Evolutionary conservation across 768 basidiomycete genomes (phyloP), one percentile per base, ranked within the genome.

Genomic region (Mycena polygramma): DNA sequence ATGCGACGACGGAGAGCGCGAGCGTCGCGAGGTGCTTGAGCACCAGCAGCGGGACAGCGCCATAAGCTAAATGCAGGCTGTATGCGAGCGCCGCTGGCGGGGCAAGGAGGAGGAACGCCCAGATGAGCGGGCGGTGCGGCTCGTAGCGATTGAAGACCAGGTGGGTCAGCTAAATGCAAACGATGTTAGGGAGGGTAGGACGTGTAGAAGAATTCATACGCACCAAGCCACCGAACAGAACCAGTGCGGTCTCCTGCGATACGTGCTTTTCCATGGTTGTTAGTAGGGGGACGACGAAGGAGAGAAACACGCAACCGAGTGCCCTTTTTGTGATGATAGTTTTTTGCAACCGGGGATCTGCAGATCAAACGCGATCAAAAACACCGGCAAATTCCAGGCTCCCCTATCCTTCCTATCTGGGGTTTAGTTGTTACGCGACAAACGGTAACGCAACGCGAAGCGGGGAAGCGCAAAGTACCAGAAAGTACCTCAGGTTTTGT

Each of bases 1-100:
- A 81, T 9, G 74, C 35, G 1, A 75, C 69, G 35, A 81, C 77
- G 0, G 80, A 81, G 7, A 53, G 36, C 39, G 74, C 70, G 4
- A 81, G 53, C 8, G 75, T 69, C 15, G 45, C 14, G 37, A 79
- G 30, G 20, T 57, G 30, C 55, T 57, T 57, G 14, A 57, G 35
- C 36, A 41, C 35, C 36, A 57, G n/a, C 19, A 57, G n/a, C 5
- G 55, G 55, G 1, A 20, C 7, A n/a, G 55, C 11, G 39, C 36
- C 20, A 41, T 57, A 57, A 37, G 36, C 2, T 11, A 57, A 22
- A 1, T 39, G 35, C n/a, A 57, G 55, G 35, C 36, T 20, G 7
- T 20, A 57, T 11, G 22, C 55, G 22, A 57, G 19, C 19, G 55
- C 9, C 37, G 37, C 8, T 22, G 55, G 55, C 15, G 55, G 14